Evolutionary conservation across 495 filamentous ascomycete genomes (phyloP).

Genomic region (Aspergillus ostianus): DNA sequence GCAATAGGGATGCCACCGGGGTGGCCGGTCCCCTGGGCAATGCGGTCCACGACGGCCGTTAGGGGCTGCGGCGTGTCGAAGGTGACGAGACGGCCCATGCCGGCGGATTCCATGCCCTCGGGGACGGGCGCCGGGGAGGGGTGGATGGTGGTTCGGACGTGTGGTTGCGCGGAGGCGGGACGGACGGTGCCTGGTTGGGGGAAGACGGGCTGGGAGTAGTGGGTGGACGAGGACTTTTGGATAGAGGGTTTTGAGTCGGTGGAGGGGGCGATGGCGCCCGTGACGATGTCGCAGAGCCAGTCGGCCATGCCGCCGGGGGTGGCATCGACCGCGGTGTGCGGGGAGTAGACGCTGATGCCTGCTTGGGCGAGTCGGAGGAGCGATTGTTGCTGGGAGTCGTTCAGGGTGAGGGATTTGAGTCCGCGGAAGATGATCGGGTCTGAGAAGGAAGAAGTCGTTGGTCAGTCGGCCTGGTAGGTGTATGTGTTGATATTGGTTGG

Average conservation of each 20-base stretch:
- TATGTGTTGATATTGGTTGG: neutral
- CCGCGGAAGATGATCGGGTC: constrained; percentile 95
- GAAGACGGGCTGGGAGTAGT: constrained; percentile 45
- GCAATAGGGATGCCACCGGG: constrained; percentile 66
- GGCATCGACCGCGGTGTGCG: constrained; percentile 92
- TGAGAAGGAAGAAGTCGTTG: constrained; percentile 30
- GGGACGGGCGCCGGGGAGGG: constrained; percentile 44
- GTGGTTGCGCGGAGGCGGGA: constrained; percentile 30
- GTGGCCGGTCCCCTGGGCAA: constrained; percentile 58
- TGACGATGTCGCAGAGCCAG: constrained; percentile 90
- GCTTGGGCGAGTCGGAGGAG: constrained; percentile 79
- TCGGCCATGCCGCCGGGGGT: constrained; percentile 84
- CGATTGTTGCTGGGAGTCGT: constrained; percentile 80
- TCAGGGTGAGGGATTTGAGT: constrained; percentile 80
- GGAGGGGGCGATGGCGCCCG: constrained; percentile 43
- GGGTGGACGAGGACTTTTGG: constrained; percentile 21
- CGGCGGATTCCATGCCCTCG: constrained; percentile 62
- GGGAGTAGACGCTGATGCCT: constrained; percentile 93
- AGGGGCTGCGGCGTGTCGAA: constrained; percentile 59
- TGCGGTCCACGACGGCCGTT: constrained; percentile 59
- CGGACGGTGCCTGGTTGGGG: constrained; percentile 29
- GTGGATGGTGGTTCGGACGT: constrained; percentile 54
- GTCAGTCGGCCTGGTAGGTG: constrained; percentile 10
- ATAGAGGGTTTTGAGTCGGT: constrained; percentile 7
- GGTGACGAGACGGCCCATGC: constrained; percentile 73